Evolutionary conservation across 2,329 filamentous ascomycete species (phyloP).

Genomic region (Dendrostoma leiphaemia): DNA sequence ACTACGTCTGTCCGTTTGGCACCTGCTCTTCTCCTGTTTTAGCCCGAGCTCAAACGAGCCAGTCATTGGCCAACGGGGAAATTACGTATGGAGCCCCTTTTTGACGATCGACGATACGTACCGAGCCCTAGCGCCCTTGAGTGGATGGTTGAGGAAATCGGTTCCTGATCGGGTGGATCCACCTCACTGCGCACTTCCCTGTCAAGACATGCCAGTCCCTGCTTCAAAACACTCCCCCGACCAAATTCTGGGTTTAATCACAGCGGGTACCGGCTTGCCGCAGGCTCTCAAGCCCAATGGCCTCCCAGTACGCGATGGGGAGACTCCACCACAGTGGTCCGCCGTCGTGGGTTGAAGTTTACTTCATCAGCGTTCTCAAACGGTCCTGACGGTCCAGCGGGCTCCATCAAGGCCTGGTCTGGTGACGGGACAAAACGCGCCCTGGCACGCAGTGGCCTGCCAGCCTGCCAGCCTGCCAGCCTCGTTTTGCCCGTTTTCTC

Average conservation of each 20-base stretch:
- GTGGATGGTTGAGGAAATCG: background rate
- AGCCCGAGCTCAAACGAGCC: slow-evolving; percentile 5
- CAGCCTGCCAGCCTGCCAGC: too few relatives aligned
- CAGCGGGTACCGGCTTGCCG: background rate
- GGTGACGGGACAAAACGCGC: background rate
- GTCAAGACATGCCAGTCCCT: background rate
- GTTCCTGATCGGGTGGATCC: background rate
- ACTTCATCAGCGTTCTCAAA: too few relatives aligned
- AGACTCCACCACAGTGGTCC: too few relatives aligned
- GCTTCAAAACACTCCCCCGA: background rate
- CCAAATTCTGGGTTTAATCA: background rate
- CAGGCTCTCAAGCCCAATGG: background rate
- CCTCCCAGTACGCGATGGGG: background rate
- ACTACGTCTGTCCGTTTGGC: background rate
- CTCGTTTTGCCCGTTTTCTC: background rate
- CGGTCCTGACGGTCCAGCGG: too few relatives aligned
- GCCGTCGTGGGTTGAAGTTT: too few relatives aligned
- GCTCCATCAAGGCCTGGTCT: too few relatives aligned
- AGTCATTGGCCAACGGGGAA: slow-evolving; percentile 14
- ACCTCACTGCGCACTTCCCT: background rate
- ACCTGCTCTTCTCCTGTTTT: slow-evolving; percentile 2
- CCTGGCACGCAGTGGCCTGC: too few relatives aligned
- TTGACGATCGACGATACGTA: slow-evolving; percentile 13
- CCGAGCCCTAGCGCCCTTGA: slow-evolving; percentile 4
- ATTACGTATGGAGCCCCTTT: slow-evolving; percentile 16